phyloP scores from a whole-genome alignment of 352 stramenopile species.

The Peronospora belbahrii region DNA sequence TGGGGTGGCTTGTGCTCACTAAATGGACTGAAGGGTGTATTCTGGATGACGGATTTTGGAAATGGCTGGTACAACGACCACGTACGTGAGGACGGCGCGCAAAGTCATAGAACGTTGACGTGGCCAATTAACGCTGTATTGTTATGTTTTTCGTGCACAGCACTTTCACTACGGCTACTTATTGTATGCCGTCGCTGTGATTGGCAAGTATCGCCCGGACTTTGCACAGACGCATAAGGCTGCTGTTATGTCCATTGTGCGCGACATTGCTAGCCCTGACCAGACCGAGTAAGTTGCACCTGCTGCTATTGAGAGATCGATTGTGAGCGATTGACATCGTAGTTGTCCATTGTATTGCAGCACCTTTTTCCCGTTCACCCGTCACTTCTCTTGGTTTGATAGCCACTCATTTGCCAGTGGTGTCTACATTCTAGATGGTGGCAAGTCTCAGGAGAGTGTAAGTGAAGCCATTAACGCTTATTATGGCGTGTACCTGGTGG shows the following conservation, averaged over 20 bases:
- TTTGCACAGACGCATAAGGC: conserved; percentile 70
- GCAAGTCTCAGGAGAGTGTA: conserved; percentile 95
- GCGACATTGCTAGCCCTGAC: conserved; percentile 66
- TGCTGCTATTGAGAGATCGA: neutral
- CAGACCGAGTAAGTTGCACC: conserved; percentile 46
- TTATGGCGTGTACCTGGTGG: conserved; percentile 93
- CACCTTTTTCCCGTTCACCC: conserved; percentile 85
- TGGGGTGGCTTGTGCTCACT: conserved; percentile 90
- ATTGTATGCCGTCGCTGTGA: conserved; percentile 76
- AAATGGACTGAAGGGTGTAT: conserved; percentile 85
- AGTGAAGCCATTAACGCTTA: conserved; percentile 97
- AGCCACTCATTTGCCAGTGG: conserved; percentile 94
- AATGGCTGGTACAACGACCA: conserved; percentile 90
- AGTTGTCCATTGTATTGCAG: conserved; percentile 23
- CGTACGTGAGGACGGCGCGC: conserved; percentile 34
- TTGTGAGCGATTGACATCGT: conserved; percentile 1
- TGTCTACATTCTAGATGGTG: conserved; percentile 90
- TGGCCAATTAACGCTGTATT: conserved; percentile 1
- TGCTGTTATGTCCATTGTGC: conserved; percentile 63
- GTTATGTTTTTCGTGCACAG: conserved; percentile 29
- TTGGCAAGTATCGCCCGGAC: conserved; percentile 63
- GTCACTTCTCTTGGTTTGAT: conserved; percentile 96
- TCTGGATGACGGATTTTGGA: conserved; percentile 89
- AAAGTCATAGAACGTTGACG: neutral
- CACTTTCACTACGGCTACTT: conserved; percentile 97